phyloP scores from a whole-genome alignment of 176 grass and related monocot species.

The Coix lacrymajobi region DNA sequence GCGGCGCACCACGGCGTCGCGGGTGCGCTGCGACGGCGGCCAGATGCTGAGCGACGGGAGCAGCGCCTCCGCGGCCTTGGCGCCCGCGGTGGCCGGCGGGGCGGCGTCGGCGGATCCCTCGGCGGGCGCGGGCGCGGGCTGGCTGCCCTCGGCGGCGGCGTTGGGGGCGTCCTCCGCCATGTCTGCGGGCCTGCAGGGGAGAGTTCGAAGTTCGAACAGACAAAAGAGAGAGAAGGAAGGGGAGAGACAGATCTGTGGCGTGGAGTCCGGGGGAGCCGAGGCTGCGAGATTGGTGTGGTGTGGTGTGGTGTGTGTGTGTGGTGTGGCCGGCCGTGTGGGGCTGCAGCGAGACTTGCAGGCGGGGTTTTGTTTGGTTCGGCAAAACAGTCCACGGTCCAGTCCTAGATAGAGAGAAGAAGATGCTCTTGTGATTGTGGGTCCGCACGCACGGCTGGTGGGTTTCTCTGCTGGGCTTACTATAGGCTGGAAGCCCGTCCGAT shows the following conservation, averaged over 20 bases:
- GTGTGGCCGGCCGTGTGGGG: not conserved
- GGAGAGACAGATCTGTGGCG: constrained; percentile 55
- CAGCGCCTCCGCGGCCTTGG: constrained; percentile 26
- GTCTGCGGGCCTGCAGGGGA: not conserved
- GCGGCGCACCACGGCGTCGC: constrained; percentile 78
- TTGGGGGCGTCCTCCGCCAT: constrained; percentile 66
- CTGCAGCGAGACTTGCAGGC: not conserved
- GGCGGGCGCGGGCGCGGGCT: not conserved
- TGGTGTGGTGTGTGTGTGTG: not conserved
- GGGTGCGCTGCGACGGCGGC: constrained; percentile 89
- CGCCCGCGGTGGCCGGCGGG: not conserved
- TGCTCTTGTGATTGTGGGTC: not conserved
- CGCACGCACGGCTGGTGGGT: not conserved
- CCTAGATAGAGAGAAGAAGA: not conserved
- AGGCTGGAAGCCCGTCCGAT: not conserved
- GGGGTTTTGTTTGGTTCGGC: constrained; percentile 25
- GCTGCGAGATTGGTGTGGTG: too few relatives aligned
- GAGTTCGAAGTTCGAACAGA: not conserved
- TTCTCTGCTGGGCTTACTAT: not conserved
- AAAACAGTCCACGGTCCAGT: too few relatives aligned
- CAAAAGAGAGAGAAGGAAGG: not conserved
- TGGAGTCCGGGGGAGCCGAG: not conserved
- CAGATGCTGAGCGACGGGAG: constrained; percentile 70
- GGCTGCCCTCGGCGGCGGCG: constrained; percentile 1
- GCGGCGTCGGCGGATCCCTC: not conserved